A percentile compares a stretch with the other conserved stretches of the same genome.
Conservation (phyloP, 345 rosid species). For the Eucalyptus camaldulensis region DNA sequence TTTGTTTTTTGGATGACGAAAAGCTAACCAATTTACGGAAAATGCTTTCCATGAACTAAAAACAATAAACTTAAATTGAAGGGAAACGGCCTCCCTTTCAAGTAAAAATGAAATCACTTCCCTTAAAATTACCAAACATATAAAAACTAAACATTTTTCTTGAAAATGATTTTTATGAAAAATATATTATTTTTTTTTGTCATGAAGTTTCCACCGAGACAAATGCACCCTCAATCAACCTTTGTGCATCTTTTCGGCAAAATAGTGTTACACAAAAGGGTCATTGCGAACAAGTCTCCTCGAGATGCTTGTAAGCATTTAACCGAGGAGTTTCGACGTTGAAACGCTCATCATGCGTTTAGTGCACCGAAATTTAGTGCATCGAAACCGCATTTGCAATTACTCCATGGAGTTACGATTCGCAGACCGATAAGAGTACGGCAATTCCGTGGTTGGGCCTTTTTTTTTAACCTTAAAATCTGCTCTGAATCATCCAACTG, state of each 20-base stretch:
- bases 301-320: neutral
- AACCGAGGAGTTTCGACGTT: neutral
- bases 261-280: neutral
- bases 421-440: neutral
- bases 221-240: neutral
- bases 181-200: no score
- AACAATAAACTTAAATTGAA: no score
- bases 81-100: neutral
- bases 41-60: neutral
- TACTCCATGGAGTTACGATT: neutral
- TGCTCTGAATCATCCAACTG: neutral
- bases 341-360: no score
- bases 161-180: no score
- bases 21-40: rapidly evolving
- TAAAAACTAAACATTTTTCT: no score
- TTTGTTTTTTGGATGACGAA: neutral
- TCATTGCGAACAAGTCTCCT: neutral
- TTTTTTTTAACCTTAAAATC: neutral
- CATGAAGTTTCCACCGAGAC: neutral
- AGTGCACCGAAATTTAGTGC: neutral
- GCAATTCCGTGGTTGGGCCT: neutral
- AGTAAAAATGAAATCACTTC: neutral
- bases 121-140: neutral
- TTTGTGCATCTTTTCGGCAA: neutral
- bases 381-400: neutral